These are phyloP conservation scores for Leptoxyphium fumago DNA, from an alignment of 2,329 filamentous ascomycete genomes.

Conservation along the genomic window DNA sequence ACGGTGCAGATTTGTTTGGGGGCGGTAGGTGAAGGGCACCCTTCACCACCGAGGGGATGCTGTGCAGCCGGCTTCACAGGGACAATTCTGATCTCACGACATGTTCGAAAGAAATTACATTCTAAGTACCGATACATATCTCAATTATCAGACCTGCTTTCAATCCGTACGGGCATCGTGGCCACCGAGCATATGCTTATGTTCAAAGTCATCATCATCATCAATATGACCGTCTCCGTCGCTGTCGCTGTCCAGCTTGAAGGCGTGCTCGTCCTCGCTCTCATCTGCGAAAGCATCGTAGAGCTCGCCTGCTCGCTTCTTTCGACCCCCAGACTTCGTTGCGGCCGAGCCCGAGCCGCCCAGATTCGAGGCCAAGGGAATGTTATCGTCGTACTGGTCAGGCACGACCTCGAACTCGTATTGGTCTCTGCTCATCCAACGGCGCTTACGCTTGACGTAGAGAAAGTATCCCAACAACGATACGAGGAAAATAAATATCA, in stretches of 20 bases:
- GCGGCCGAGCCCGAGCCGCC: slow-evolving; percentile 29
- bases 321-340: slow-evolving; percentile 26
- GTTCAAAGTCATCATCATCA: neutral
- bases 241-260: neutral
- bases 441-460: slow-evolving; percentile 55
- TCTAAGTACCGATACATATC: too few relatives aligned
- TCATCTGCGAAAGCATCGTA: slow-evolving; percentile 97
- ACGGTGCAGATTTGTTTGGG: too few relatives aligned
- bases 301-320: slow-evolving; percentile 65
- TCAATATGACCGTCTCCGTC: neutral
- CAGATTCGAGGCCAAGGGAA: slow-evolving; percentile 29
- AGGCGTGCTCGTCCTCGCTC: slow-evolving; percentile 53
- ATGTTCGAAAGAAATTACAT: too few relatives aligned
- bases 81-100: too few relatives aligned
- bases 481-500: slow-evolving; percentile 72
- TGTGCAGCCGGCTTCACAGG: too few relatives aligned
- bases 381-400: slow-evolving; percentile 19
- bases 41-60: too few relatives aligned
- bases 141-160: too few relatives aligned
- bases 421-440: slow-evolving; percentile 47
- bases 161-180: too few relatives aligned
- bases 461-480: slow-evolving; percentile 65
- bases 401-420: slow-evolving; percentile 87
- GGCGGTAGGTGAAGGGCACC: too few relatives aligned
- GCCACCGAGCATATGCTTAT: too few relatives aligned